Evolutionary conservation across 192 early-diverging fungal species (phyloP).

Genomic region (Lunasporangiospora selenospora): DNA sequence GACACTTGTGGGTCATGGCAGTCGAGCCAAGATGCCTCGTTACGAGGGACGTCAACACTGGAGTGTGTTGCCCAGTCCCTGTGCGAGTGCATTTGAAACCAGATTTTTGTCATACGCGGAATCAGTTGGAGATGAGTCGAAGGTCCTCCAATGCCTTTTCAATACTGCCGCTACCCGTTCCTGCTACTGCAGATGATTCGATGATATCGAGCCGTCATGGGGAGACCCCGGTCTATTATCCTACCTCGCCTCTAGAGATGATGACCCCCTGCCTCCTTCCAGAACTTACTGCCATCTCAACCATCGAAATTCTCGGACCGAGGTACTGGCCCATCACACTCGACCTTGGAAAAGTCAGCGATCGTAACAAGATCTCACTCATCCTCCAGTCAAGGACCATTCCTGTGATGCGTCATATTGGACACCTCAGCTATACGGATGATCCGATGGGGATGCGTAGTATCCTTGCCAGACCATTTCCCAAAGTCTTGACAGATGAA

Average conservation of each 20-base stretch:
- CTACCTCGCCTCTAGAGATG: conserved; percentile 28
- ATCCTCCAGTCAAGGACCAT: conserved; percentile 47
- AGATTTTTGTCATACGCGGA: conserved; percentile 12
- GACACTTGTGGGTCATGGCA: conserved; percentile 85
- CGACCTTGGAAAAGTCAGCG: conserved; percentile 43
- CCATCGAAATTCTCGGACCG: conserved; percentile 59
- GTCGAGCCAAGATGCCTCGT: conserved; percentile 73
- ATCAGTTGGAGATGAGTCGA: too few relatives aligned
- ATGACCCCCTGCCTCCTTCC: conserved; percentile 70
- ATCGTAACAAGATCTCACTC: conserved; percentile 18
- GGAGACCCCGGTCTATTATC: too few relatives aligned
- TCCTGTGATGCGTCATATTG: conserved; percentile 53
- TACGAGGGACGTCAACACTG: conserved; percentile 66
- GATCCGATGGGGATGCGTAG: conserved; percentile 34
- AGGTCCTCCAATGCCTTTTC: too few relatives aligned
- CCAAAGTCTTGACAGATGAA: conserved; percentile 12
- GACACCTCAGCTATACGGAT: conserved; percentile 55
- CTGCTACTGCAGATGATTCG: too few relatives aligned
- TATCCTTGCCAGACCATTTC: conserved; percentile 35
- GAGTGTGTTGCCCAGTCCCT: conserved; percentile 60
- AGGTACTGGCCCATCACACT: conserved; percentile 62
- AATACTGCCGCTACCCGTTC: too few relatives aligned
- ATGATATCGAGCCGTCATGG: too few relatives aligned
- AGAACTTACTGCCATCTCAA: conserved; percentile 52
- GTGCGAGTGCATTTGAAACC: conserved; percentile 53